phyloP scores from a whole-genome alignment of 345 rosid species.

The Brassica carinata region DNA sequence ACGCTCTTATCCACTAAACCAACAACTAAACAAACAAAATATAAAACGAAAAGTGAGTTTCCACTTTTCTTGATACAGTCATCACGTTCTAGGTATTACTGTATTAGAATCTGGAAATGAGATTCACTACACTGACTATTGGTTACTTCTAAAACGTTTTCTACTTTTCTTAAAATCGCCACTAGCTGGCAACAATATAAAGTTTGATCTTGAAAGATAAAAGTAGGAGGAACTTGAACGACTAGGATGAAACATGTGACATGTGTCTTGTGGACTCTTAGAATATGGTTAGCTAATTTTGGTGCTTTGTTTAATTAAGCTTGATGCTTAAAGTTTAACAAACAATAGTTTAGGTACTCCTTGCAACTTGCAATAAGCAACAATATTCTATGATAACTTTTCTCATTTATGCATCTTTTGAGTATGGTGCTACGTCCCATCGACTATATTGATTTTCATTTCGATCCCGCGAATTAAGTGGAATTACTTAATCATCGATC shows the following conservation, averaged over 20 bases:
- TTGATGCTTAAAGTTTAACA: conserved; percentile 3
- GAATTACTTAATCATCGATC: background rate
- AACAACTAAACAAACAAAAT: background rate
- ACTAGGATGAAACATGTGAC: conserved; percentile 23
- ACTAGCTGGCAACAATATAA: background rate
- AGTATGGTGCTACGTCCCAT: conserved; percentile 38
- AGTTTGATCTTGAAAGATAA: background rate
- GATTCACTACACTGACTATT: background rate
- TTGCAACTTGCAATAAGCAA: conserved; percentile 22
- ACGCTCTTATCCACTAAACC: background rate
- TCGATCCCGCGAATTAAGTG: background rate
- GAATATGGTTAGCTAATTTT: conserved; percentile 38
- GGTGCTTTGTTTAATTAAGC: conserved; percentile 28
- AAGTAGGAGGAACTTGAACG: conserved; percentile 5
- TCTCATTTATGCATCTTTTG: background rate
- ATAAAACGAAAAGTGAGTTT: background rate
- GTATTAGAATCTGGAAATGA: background rate
- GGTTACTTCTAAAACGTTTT: background rate
- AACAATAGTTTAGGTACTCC: conserved; percentile 24
- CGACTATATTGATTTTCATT: conserved; percentile 17
- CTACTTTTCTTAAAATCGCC: background rate
- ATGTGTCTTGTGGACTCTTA: background rate
- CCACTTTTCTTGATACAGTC: background rate
- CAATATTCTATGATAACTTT: background rate
- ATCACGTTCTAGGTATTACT: background rate